A percentile compares a stretch with the other conserved stretches of the same genome.
Evolutionary conservation across 1,139 yeast species (phyloP).

Genomic region (Barnettozyma hawaiiensis): DNA sequence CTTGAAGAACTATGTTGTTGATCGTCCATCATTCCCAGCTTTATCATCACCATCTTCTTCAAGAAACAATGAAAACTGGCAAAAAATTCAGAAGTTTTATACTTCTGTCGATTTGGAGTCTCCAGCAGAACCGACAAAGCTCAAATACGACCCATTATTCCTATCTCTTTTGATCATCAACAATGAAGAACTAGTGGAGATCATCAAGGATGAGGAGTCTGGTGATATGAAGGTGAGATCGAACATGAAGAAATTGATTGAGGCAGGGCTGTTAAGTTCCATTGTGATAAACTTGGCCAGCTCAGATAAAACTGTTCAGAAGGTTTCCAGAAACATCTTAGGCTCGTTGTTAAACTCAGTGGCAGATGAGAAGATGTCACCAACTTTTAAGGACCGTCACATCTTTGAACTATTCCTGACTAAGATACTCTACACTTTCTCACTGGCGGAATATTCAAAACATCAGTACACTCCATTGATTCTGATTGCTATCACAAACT

Average conservation of each 20-base stretch:
- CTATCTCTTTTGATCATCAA: constrained; percentile 50
- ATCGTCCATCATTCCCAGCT: constrained; percentile 22
- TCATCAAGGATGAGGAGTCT: constrained; percentile 27
- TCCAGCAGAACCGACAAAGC: constrained; percentile 18
- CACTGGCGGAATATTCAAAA: constrained; percentile 24
- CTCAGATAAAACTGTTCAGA: constrained; percentile 45
- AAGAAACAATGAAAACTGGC: constrained; percentile 19
- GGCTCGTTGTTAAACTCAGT: constrained; percentile 38
- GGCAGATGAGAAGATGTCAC: constrained; percentile 21
- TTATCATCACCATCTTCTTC: constrained; percentile 9
- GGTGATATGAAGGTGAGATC: constrained; percentile 31
- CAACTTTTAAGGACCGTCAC: constrained; percentile 52
- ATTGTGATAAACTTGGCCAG: constrained; percentile 49
- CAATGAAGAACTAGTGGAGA: constrained; percentile 52
- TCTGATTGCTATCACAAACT: constrained; percentile 44
- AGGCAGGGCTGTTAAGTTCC: constrained; percentile 53
- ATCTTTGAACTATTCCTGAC: constrained; percentile 55
- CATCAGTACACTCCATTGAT: constrained; percentile 35
- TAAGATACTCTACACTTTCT: constrained; percentile 50
- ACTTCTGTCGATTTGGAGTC: constrained; percentile 13
- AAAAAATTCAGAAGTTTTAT: constrained; percentile 29
- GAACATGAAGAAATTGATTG: constrained; percentile 54
- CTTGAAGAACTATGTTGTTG: constrained; percentile 33
- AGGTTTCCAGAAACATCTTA: constrained; percentile 41
- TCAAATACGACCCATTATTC: constrained; percentile 57